These are phyloP conservation scores for Globisporangium paddicum DNA, from an alignment of 352 stramenopile genomes.

Conservation along the genomic window DNA sequence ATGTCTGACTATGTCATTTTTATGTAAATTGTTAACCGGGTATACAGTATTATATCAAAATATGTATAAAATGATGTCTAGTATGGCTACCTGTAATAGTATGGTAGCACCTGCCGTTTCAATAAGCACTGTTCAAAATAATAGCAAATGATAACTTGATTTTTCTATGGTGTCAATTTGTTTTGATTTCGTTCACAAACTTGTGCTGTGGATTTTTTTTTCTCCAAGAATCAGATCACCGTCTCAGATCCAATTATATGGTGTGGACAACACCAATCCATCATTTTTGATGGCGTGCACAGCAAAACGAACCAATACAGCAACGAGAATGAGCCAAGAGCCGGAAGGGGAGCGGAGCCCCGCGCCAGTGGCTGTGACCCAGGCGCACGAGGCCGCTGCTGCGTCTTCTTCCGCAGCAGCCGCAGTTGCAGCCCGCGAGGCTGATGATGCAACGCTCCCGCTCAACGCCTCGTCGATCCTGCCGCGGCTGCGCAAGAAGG, in stretches of 20 bases:
- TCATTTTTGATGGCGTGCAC: not conserved
- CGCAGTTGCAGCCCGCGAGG: not conserved
- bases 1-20: too few relatives aligned
- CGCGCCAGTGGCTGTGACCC: not conserved
- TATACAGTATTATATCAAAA: too few relatives aligned
- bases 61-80: too few relatives aligned
- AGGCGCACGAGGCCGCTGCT: not conserved
- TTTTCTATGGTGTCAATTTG: too few relatives aligned
- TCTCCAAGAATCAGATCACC: too few relatives aligned
- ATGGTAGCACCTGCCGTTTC: too few relatives aligned
- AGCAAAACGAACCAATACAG: not conserved
- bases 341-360: slow-evolving; percentile 5
- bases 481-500: slow-evolving; percentile 17
- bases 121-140: too few relatives aligned
- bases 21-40: too few relatives aligned
- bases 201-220: too few relatives aligned
- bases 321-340: slow-evolving; percentile 3
- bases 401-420: not conserved
- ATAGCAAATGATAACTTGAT: too few relatives aligned
- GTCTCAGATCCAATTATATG: not conserved
- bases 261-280: not conserved
- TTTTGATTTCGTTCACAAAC: too few relatives aligned
- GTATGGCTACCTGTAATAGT: too few relatives aligned
- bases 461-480: slow-evolving; percentile 17
- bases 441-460: slow-evolving; percentile 5